Conservation (phyloP, 345 rosid genomes). For the Gossypium bickii region DNA sequence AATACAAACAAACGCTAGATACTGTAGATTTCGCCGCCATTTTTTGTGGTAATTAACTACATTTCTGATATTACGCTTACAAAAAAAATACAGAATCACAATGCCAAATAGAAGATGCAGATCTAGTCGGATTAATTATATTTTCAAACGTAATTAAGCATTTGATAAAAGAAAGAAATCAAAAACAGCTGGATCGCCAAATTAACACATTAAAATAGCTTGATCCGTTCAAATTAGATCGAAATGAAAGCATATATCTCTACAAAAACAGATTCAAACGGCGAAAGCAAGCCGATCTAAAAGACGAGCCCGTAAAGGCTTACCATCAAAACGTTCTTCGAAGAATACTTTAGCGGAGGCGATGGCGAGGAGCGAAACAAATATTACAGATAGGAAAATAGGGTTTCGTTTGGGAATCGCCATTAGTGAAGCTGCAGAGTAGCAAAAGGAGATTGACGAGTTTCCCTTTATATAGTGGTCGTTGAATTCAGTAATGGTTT, state of each 20-base stretch:
- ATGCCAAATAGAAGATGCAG: slow-evolving; percentile 4
- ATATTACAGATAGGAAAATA: slow-evolving; percentile 27
- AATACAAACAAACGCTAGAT: not conserved
- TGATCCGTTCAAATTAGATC: slow-evolving; percentile 6
- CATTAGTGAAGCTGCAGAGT: slow-evolving; percentile 25
- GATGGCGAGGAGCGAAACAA: slow-evolving; percentile 39
- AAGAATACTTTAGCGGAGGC: slow-evolving; percentile 70
- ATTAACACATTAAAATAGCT: not conserved
- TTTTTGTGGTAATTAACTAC: not conserved
- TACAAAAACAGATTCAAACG: not conserved
- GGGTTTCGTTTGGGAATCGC: slow-evolving; percentile 32
- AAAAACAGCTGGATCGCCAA: slow-evolving; percentile 14
- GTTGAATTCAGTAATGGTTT: not conserved
- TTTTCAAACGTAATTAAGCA: not conserved
- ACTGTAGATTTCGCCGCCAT: not conserved
- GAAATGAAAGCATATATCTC: not conserved
- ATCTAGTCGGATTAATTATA: slow-evolving; percentile 16
- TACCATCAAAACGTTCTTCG: slow-evolving; percentile 94
- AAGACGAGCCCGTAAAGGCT: not conserved
- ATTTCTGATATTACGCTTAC: not conserved
- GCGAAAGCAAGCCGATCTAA: slow-evolving; percentile 9
- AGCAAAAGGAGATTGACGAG: not conserved
- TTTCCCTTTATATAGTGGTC: slow-evolving; percentile 14
- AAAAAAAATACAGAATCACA: not conserved
- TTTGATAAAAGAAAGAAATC: not conserved